Percentiles rank a stretch among this genome's conserved stretches.
phyloP scores from a whole-genome alignment of 2,329 filamentous ascomycete genomes.

The Fusarium sterilihyphosum region DNA sequence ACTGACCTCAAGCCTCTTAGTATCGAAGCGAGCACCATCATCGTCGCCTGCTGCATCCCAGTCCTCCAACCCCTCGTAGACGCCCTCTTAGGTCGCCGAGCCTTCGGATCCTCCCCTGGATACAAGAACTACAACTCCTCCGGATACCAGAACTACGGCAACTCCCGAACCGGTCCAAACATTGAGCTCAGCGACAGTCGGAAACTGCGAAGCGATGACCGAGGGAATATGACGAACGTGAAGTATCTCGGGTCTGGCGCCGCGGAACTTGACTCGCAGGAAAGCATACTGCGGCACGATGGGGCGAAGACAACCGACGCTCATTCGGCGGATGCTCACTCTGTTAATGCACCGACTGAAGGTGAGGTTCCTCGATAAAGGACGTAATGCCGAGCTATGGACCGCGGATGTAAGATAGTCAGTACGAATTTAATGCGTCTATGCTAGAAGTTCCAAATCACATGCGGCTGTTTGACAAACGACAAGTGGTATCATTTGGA shows the following conservation, averaged over 20 bases:
- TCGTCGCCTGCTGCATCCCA: conserved; percentile 50
- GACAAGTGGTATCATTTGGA: no score
- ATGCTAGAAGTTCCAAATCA: fast-evolving
- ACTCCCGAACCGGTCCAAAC: conserved; percentile 13
- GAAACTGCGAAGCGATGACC: neutral
- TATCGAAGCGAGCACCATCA: conserved; percentile 48
- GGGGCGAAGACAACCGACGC: neutral
- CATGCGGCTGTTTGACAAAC: neutral
- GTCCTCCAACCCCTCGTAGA: conserved; percentile 48
- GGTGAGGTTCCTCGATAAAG: neutral
- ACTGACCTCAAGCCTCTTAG: conserved; percentile 11
- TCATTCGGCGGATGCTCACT: neutral
- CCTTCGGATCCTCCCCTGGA: conserved; percentile 25
- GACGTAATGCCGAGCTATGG: fast-evolving
- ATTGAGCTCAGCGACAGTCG: conserved; percentile 14
- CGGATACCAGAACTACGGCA: conserved; percentile 15
- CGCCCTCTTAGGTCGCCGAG: conserved; percentile 32
- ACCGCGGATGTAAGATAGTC: neutral
- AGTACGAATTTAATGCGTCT: neutral
- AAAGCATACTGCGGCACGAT: conserved; percentile 15
- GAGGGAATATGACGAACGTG: neutral
- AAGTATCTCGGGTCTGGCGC: conserved; percentile 15
- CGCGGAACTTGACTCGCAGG: conserved; percentile 18
- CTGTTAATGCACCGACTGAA: neutral
- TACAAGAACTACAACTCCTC: conserved; percentile 27